Evolutionary conservation across 1,139 yeast species (phyloP).

Genomic region (Nakaseomyces uthaithaninus): DNA sequence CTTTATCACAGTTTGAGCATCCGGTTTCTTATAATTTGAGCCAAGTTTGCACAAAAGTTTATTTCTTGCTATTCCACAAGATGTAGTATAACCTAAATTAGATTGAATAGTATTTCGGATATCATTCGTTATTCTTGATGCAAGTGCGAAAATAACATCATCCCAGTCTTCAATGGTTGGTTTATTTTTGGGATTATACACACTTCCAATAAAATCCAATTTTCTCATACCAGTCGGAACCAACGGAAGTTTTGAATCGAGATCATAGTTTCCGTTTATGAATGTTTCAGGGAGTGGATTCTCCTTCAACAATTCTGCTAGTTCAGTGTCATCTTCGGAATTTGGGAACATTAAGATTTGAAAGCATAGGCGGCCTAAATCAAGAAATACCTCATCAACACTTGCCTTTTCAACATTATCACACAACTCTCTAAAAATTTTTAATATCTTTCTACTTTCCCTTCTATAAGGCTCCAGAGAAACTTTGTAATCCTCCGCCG

Average conservation of each 20-base stretch:
- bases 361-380: slow-evolving; percentile 55
- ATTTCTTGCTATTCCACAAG: slow-evolving; percentile 76
- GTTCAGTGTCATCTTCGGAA: slow-evolving; percentile 31
- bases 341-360: slow-evolving; percentile 26
- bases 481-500: slow-evolving; percentile 62
- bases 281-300: slow-evolving; percentile 13
- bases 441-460: slow-evolving; percentile 73
- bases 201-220: slow-evolving; percentile 21
- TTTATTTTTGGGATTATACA: slow-evolving; percentile 16
- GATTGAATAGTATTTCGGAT: slow-evolving; percentile 47
- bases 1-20: slow-evolving; percentile 70
- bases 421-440: slow-evolving; percentile 48
- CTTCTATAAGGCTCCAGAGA: slow-evolving; percentile 85
- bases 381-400: slow-evolving; percentile 87
- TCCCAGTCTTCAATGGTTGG: slow-evolving; percentile 63
- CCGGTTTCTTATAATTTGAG: slow-evolving; percentile 77
- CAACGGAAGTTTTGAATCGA: slow-evolving; percentile 39
- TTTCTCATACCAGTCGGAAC: slow-evolving; percentile 39
- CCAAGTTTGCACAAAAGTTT: slow-evolving; percentile 83
- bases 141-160: slow-evolving; percentile 62
- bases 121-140: slow-evolving; percentile 48
- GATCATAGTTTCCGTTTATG: slow-evolving; percentile 22
- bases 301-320: background rate
- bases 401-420: slow-evolving; percentile 85
- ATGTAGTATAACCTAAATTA: slow-evolving; percentile 71